Base-by-base conservation (phyloP, 352 stramenopile species). In the Lagenidium giganteum region DNA sequence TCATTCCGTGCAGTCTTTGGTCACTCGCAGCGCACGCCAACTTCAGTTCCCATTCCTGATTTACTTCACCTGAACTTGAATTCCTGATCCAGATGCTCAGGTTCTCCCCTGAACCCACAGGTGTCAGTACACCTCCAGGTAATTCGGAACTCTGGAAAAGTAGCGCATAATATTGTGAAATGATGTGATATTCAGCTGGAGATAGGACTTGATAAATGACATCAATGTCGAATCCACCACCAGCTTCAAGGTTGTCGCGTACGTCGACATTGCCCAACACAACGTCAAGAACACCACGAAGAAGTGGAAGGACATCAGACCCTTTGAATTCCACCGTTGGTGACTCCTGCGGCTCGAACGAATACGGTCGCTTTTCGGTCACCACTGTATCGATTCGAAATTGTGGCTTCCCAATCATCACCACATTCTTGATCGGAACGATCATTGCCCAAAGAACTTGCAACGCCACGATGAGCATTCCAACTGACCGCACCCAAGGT, bases 1-100 rank as follows among this genome's bases (percentile, higher is more conserved):
- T 37, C 4, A 45, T 68, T 12, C 61, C 61, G 0, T 57, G 25
- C 13, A 71, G 38, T 8, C 38, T 45, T 2, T 52, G 38, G 31
- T 62, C 39, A 5, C 59, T 43, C 5, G 16, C 21, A 3, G 29
- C 37, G 27, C 61, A 71, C 3, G 57, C 57, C 3, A 71, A 12
- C 6, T n/a, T 33, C 1, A 71, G 16, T n/a, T 54, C 30, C 51
- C 56, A 66, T n/a, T n/a, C n/a, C n/a, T n/a, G n/a, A n/a, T n/a
- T n/a, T n/a, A n/a, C n/a, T n/a, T n/a, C n/a, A n/a, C n/a, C n/a
- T n/a, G n/a, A n/a, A n/a, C n/a, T n/a, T n/a, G n/a, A n/a, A n/a
- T n/a, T n/a, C n/a, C n/a, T n/a, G n/a, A 55, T 35, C 47, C 47
- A 55, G 9, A 55, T 40, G 1, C 47, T 40, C 9, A 55, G 39